Conservation (phyloP, 2,329 filamentous ascomycete species). For the Fusarium chlamydosporum region DNA sequence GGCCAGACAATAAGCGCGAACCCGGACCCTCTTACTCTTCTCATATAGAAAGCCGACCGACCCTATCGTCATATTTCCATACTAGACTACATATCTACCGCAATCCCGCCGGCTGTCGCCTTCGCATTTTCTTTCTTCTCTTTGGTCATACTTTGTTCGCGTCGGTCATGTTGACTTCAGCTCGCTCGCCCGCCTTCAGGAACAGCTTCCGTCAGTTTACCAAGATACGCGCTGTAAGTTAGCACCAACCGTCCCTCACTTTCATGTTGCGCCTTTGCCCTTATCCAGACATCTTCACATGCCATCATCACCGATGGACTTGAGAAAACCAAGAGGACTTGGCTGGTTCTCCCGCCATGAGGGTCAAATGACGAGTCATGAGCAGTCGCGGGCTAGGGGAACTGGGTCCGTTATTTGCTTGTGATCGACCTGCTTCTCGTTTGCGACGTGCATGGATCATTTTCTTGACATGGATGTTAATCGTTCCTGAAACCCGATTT, state of each 20-base stretch:
- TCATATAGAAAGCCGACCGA: constrained; percentile 39
- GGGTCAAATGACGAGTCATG: constrained; percentile 24
- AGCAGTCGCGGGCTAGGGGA: constrained; percentile 25
- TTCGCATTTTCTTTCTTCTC: constrained; percentile 14
- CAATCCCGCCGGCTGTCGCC: constrained; percentile 5
- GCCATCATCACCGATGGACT: not conserved
- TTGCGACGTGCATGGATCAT: constrained; percentile 6
- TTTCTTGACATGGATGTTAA: constrained; percentile 1
- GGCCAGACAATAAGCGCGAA: constrained; percentile 41
- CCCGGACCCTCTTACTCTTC: constrained; percentile 28
- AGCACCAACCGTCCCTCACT: not conserved
- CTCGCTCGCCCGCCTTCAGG: constrained; percentile 54
- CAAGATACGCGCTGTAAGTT: constrained; percentile 50
- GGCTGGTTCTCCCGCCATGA: constrained; percentile 4
- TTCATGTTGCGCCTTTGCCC: not conserved
- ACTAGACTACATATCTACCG: constrained; percentile 26
- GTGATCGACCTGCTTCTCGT: constrained; percentile 35
- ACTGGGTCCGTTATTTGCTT: constrained; percentile 27
- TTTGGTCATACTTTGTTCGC: constrained; percentile 20
- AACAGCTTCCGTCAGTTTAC: constrained; percentile 54
- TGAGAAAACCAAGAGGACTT: constrained; percentile 1
- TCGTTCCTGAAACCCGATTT: not conserved
- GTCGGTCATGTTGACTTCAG: constrained; percentile 56
- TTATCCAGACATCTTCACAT: constrained; percentile 7
- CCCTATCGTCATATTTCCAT: constrained; percentile 17